phyloP scores from a whole-genome alignment of 805 yeast species.

The Lipomyces spencermartinsiae region DNA sequence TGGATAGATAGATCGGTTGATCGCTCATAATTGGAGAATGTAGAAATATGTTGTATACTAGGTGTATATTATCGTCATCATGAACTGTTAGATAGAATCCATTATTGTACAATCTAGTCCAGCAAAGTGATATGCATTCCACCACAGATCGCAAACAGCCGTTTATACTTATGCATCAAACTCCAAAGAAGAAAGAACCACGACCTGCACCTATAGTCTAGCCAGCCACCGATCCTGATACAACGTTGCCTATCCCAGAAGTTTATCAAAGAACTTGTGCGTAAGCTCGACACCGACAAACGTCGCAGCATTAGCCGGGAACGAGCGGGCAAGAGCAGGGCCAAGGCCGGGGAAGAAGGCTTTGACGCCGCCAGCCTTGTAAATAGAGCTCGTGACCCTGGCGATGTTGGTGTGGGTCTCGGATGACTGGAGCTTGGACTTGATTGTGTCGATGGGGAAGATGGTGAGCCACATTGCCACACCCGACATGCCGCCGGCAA shows the following conservation, averaged over 20 bases:
- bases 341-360: constrained; percentile 98
- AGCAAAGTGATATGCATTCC: background rate
- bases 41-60: background rate
- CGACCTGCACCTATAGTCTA: background rate
- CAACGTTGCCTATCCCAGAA: background rate
- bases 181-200: background rate
- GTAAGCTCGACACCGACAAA: constrained; percentile 94
- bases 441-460: constrained; percentile 95
- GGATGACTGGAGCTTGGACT: constrained; percentile 78
- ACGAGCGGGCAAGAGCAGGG: constrained; percentile 90
- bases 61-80: background rate
- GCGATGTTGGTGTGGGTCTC: constrained; percentile 60
- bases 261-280: constrained; percentile 44
- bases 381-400: constrained; percentile 71
- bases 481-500: constrained; percentile 97
- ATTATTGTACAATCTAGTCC: background rate
- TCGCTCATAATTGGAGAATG: background rate
- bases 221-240: background rate
- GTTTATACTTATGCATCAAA: background rate
- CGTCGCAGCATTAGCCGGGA: constrained; percentile 99
- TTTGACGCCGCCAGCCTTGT: constrained; percentile 76
- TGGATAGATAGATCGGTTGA: constrained; percentile 23
- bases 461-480: constrained; percentile 96
- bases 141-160: background rate
- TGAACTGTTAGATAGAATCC: background rate